These are phyloP conservation scores for Sclerotinia nivalis DNA, from an alignment of 2,329 filamentous ascomycete species.

Conservation along the genomic window DNA sequence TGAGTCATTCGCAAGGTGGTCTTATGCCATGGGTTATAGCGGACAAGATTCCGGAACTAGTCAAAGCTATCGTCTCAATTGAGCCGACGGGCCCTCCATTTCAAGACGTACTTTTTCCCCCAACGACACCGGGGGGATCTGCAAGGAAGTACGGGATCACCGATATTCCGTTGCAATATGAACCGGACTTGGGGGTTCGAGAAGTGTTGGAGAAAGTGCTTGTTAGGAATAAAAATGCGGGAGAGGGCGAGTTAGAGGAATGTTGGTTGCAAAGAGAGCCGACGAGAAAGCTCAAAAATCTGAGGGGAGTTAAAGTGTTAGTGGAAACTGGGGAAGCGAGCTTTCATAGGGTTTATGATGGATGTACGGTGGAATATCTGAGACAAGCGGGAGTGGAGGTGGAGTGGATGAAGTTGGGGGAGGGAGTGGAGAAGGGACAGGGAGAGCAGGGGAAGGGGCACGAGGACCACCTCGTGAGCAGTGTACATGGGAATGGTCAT, in stretches of 20 bases:
- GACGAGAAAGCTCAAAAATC: conserved; percentile 42
- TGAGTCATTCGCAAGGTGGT: conserved; percentile 49
- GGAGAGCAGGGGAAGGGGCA: neutral
- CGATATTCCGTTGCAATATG: conserved; percentile 51
- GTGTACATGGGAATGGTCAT: conserved; percentile 50
- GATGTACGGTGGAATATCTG: conserved; percentile 46
- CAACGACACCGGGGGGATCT: conserved; percentile 35
- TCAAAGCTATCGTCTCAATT: conserved; percentile 47
- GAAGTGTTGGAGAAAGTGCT: neutral
- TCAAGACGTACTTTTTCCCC: conserved; percentile 39
- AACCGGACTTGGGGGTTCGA: neutral
- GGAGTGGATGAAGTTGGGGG: conserved; percentile 44
- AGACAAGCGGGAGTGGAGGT: conserved; percentile 46
- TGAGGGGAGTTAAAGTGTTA: conserved; percentile 43
- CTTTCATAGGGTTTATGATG: conserved; percentile 51
- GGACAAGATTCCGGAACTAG: conserved; percentile 46
- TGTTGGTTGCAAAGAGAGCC: conserved; percentile 44
- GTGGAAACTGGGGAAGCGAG: conserved; percentile 48
- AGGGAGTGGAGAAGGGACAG: conserved; percentile 26
- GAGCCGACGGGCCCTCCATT: conserved; percentile 53
- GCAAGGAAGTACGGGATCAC: conserved; percentile 48
- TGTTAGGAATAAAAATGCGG: neutral
- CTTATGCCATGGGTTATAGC: conserved; percentile 46
- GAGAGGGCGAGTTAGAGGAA: conserved; percentile 22
- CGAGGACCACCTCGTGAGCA: conserved; percentile 24